These are phyloP conservation scores for Euphorbia corollata DNA, from an alignment of 441 rosid genomes.

Conservation along the genomic window DNA sequence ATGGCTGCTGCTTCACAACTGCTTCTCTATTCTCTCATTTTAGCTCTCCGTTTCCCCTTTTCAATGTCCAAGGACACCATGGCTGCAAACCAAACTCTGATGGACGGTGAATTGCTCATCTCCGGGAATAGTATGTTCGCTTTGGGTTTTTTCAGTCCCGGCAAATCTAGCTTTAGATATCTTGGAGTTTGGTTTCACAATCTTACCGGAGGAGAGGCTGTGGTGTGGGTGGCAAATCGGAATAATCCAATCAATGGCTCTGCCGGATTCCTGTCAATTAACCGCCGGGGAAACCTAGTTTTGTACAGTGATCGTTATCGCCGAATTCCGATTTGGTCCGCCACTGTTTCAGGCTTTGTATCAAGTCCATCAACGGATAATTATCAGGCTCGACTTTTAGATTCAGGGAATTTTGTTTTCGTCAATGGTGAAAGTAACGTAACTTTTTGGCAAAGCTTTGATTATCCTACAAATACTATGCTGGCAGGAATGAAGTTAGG, in stretches of 20 bases:
- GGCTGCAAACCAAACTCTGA: background rate
- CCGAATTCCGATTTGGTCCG: slow-evolving; percentile 13
- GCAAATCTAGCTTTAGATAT: slow-evolving; percentile 9
- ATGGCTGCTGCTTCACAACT: background rate
- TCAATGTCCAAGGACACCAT: slow-evolving; percentile 7
- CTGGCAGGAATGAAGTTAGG: slow-evolving; percentile 21
- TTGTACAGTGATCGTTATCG: slow-evolving; percentile 2
- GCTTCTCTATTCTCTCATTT: background rate
- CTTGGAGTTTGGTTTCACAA: slow-evolving; percentile 27
- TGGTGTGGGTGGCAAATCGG: slow-evolving; percentile 25
- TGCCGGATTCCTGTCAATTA: slow-evolving; percentile 4
- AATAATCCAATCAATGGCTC: slow-evolving; percentile 15
- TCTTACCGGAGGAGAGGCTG: background rate
- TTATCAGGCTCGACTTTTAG: slow-evolving; percentile 13
- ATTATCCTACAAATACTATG: slow-evolving; percentile 19
- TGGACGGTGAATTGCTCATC: slow-evolving; percentile 16
- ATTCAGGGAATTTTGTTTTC: slow-evolving; percentile 21
- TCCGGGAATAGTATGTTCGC: slow-evolving; percentile 10
- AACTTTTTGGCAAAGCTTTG: slow-evolving; percentile 24
- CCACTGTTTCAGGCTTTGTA: slow-evolving; percentile 1
- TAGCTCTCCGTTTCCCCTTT: background rate
- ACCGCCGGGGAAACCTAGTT: slow-evolving; percentile 7
- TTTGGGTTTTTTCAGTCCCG: slow-evolving; percentile 23
- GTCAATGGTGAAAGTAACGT: background rate
- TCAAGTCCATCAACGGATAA: background rate